These are phyloP conservation scores for Mycothermus thermophilus DNA, from an alignment of 495 filamentous ascomycete species.

Conservation along the genomic window DNA sequence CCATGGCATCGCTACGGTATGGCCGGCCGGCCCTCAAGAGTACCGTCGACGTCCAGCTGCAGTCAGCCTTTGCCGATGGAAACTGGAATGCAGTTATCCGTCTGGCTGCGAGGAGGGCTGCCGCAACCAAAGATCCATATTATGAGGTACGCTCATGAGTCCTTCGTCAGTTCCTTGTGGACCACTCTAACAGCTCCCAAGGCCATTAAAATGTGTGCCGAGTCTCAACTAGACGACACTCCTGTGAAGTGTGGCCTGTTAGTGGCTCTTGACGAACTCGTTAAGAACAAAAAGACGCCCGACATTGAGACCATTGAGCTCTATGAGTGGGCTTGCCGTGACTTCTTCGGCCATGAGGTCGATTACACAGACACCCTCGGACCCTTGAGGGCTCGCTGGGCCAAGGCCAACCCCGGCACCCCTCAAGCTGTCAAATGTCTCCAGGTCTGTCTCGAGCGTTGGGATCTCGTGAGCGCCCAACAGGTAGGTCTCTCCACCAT, in stretches of 20 bases:
- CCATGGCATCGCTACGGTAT: too few relatives aligned
- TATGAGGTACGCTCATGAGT: constrained; percentile 26
- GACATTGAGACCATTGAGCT: constrained; percentile 31
- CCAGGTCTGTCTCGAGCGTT: constrained; percentile 29
- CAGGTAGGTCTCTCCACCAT: constrained; percentile 20
- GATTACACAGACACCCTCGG: constrained; percentile 29
- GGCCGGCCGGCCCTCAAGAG: constrained; percentile 21
- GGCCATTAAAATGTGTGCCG: constrained; percentile 32
- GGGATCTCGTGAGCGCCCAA: constrained; percentile 36
- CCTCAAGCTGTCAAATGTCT: constrained; percentile 23
- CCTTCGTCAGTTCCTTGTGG: too few relatives aligned
- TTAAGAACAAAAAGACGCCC: constrained; percentile 22
- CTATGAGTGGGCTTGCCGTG: constrained; percentile 26
- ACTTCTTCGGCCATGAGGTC: constrained; percentile 15
- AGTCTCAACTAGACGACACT: constrained; percentile 29
- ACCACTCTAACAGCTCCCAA: too few relatives aligned
- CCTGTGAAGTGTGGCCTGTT: constrained; percentile 20
- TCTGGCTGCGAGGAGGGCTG: constrained; percentile 29
- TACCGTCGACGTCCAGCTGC: constrained; percentile 25
- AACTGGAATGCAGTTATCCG: constrained; percentile 30
- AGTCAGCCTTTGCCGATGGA: constrained; percentile 27
- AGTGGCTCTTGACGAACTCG: constrained; percentile 22
- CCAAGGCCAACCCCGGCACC: constrained; percentile 30
- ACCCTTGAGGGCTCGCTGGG: constrained; percentile 25
- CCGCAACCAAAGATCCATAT: constrained; percentile 30